These are phyloP conservation scores for Cladophialophora psammophila DNA, from an alignment of 2,329 filamentous ascomycete genomes.

Conservation along the genomic window DNA sequence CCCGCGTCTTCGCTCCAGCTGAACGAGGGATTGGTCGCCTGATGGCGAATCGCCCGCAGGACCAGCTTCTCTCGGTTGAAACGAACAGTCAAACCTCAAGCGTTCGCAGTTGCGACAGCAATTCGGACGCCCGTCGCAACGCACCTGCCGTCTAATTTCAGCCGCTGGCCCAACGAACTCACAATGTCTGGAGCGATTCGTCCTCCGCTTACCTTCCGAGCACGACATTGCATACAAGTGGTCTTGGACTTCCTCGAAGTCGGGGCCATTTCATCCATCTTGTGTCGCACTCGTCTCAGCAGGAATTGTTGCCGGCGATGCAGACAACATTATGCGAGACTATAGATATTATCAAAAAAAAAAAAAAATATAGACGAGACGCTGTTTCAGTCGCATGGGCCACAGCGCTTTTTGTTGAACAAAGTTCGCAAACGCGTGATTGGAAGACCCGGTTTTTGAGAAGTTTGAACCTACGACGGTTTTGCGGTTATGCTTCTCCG, in stretches of 20 bases:
- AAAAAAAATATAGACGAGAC: background rate
- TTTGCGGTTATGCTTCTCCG: background rate
- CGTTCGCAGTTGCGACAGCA: slow-evolving; percentile 31
- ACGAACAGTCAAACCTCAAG: slow-evolving; percentile 29
- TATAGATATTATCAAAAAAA: background rate
- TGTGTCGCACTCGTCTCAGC: slow-evolving; percentile 9
- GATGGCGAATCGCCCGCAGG: slow-evolving; percentile 9
- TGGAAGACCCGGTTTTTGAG: slow-evolving; percentile 9
- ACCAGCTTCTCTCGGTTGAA: slow-evolving; percentile 17
- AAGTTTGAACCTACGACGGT: background rate
- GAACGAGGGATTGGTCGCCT: slow-evolving; percentile 17
- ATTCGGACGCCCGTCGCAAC: slow-evolving; percentile 27
- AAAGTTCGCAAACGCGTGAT: slow-evolving; percentile 18
- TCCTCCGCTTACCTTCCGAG: slow-evolving; percentile 25
- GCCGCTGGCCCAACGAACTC: slow-evolving; percentile 4
- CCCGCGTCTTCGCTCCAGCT: slow-evolving; percentile 28
- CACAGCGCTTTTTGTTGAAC: slow-evolving; percentile 7
- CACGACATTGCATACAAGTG: slow-evolving; percentile 29
- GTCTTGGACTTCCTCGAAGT: slow-evolving; percentile 26
- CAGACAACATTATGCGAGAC: slow-evolving; percentile 8
- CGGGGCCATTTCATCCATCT: slow-evolving; percentile 21
- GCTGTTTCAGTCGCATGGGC: background rate
- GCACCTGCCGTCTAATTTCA: slow-evolving; percentile 22
- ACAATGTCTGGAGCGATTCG: background rate
- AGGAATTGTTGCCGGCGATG: background rate